Conservation (phyloP, 306 rosid genomes). For the Trifolium dubium region DNA sequence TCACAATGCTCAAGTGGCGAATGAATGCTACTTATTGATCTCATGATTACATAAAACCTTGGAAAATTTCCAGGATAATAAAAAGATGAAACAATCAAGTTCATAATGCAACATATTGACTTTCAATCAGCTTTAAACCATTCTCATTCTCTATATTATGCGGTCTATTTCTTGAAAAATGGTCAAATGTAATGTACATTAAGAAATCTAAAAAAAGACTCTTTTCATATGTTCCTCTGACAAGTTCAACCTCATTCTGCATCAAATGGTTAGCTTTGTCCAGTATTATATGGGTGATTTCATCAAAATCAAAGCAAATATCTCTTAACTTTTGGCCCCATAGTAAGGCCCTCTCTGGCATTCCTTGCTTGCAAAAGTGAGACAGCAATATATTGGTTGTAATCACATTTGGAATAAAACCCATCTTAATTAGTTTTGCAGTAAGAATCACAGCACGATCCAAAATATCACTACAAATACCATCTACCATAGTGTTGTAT, state of each 20-base stretch:
- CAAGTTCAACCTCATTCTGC: slow-evolving; percentile 35
- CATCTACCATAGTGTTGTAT: slow-evolving; percentile 27
- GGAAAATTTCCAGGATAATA: background rate
- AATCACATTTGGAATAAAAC: slow-evolving; percentile 33
- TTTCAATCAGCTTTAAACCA: slow-evolving; percentile 48
- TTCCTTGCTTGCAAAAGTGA: slow-evolving; percentile 38
- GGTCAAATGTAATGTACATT: slow-evolving; percentile 78
- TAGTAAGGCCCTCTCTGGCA: slow-evolving; percentile 31
- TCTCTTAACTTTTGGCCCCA: slow-evolving; percentile 35
- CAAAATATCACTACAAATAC: slow-evolving; percentile 37
- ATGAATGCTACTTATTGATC: background rate
- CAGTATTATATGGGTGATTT: slow-evolving; percentile 26
- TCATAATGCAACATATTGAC: slow-evolving; percentile 47
- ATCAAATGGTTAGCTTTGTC: slow-evolving; percentile 24
- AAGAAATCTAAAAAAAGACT: slow-evolving; percentile 70
- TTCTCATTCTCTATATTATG: slow-evolving; percentile 43
- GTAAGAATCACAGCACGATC: slow-evolving; percentile 35
- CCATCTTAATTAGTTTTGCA: slow-evolving; percentile 35
- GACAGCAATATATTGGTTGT: slow-evolving; percentile 34
- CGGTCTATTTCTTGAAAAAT: slow-evolving; percentile 56
- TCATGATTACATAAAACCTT: slow-evolving; percentile 12
- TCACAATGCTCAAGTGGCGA: slow-evolving; percentile 17
- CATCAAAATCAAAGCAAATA: slow-evolving; percentile 32
- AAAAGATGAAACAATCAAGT: slow-evolving; percentile 40
- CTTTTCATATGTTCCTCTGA: slow-evolving; percentile 35